Evolutionary conservation across 164 flowering plant species (phyloP).

Genomic region (Liriodendron chinense): DNA sequence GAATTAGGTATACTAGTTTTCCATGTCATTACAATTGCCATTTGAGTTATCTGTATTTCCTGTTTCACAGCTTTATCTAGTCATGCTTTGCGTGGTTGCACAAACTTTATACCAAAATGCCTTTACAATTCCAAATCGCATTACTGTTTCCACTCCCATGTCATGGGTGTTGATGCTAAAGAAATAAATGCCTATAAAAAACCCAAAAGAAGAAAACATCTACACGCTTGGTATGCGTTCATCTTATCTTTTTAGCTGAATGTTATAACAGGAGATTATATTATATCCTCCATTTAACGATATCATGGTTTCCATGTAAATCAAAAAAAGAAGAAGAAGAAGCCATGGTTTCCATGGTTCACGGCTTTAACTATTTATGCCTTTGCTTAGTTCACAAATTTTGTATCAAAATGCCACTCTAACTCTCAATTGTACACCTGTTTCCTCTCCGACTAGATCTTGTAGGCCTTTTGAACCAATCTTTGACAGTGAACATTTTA

Average conservation of each 20-base stretch:
- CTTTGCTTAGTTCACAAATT: neutral
- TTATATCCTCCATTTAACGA: neutral
- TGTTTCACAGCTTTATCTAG: too few relatives aligned
- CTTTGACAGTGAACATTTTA: too few relatives aligned
- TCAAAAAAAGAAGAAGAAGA: too few relatives aligned
- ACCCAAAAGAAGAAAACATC: neutral
- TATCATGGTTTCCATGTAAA: neutral
- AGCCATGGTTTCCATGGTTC: too few relatives aligned
- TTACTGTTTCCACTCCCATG: neutral
- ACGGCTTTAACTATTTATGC: too few relatives aligned
- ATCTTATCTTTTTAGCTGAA: neutral
- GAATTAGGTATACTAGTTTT: constrained; percentile 59
- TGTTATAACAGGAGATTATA: neutral
- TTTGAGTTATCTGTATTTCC: neutral
- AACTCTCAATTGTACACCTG: neutral
- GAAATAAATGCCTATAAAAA: too few relatives aligned
- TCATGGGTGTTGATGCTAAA: neutral
- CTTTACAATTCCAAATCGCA: neutral
- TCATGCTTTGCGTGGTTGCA: neutral
- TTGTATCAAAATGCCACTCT: neutral
- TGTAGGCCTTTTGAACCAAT: too few relatives aligned
- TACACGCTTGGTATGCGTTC: neutral
- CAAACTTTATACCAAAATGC: neutral
- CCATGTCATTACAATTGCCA: neutral
- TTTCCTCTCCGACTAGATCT: too few relatives aligned